Base-by-base conservation (phyloP, 2,329 filamentous ascomycete genomes). In the Claviceps humidiphila region DNA sequence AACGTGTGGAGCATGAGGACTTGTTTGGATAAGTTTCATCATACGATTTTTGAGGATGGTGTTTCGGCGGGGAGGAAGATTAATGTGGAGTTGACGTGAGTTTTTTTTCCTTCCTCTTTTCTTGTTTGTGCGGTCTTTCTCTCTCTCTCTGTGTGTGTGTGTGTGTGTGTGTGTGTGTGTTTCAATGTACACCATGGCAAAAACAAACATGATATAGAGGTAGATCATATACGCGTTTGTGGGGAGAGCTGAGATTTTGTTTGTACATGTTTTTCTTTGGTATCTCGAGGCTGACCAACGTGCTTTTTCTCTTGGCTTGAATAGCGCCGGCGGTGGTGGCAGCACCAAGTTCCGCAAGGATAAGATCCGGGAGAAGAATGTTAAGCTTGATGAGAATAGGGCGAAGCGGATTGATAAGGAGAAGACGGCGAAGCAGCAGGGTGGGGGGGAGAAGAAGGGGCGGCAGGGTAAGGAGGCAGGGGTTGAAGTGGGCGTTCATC, bases 1-100 rank as follows among this genome's bases (percentile, higher is more conserved):
- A 78, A 82, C 59, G 94, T 84, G 70, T 86, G 90, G 68, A 81
- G 85, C 64, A 94, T 95, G 89, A 87, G 94, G 74, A 93, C 88
- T 37, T 95, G 89, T 64, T 75, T 97, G 55, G 87, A 90, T 68
- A 81, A 89, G 57, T 91, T 91, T 70, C 90, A 97, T 70, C 90
- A 96, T 71, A 85, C 81, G 54, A 76, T 77, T 57, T 94, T 96
- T 64, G 68, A 74, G 64, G 74, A 82, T 68, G 71, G 74, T 57
- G 56, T 68, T 16, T 73, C 70, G 43, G 65, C 72, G 16, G 71
- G 82, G 50, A 76, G 91, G 60, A 86, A 84, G 69, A 94, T 97
- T 62, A 96, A 95, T 64, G 87, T 96, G 26, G 91, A 96, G 71
- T 71, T 97, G 58, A 95, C 89, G 78, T 89, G 68, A 68, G 82